Base-by-base conservation (phyloP, 805 yeast genomes). In the Teunomyces aglyptinius region DNA sequence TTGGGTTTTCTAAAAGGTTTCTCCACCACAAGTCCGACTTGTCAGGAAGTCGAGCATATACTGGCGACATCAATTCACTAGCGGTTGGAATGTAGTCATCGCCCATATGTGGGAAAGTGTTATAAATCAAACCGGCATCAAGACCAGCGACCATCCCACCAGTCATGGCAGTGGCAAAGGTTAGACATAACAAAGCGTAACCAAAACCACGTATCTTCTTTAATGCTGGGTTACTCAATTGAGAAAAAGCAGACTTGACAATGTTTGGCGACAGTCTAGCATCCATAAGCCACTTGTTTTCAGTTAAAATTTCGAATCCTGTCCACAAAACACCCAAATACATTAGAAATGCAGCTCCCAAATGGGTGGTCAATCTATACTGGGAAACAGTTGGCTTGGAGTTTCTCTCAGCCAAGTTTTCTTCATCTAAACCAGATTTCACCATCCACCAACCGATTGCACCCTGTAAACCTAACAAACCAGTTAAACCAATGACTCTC, bases 361-460 rank as follows among this genome's bases (percentile, higher is more conserved):
- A 72, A 67, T 94, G 99, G 1, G 97, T 84, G 2, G 98, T 90
- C 44, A 94, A 75, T 65, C 99, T 80, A 63, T 94, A 94, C 61
- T 89, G 98, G 4, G 97, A 88, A 2, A 94, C 99, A 0, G 99
- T 89, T n/a, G 99, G 99, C 61, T 92, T 95, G 0, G 96, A 83
- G 39, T 80, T 86, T 63, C 96, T 79, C 53, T 85, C 90, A 18
- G 77, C 78, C 41, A 94, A 71, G 59, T 85, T 85, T 38, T 84
- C 77, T 59, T 85, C 86, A 61, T 90, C 96, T 46, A 94, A 76
- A 26, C 99, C 99, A 7, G 97, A 89, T 58, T 87, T 83, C 44
- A 94, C 99, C 99, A 94, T 94, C 99, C 99, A 94, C 99, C 99
- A 94, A 27, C 99, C 99, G 54, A 94, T 85, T 44, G 85, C 86